Base-by-base conservation (phyloP, 768 basidiomycete genomes). In the Paxillus ammoniavirescens region DNA sequence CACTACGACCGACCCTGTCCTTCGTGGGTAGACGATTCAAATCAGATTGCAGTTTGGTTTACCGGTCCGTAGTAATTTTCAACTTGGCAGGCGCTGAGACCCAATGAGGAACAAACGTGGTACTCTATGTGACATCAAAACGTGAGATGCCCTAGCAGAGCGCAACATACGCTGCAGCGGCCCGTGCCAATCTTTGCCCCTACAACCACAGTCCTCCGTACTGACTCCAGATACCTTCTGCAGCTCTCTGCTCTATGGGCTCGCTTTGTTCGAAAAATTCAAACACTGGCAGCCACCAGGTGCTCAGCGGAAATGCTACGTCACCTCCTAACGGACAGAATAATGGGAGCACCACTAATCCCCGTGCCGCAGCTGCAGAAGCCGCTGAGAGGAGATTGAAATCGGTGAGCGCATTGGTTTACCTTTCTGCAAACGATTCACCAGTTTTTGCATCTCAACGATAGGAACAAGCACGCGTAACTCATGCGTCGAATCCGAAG, bases 321-420 rank as follows among this genome's bases (percentile, higher is more conserved):
- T 59, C 65, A 17, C 51, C 71, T 41, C 52, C 71, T 8, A 48
- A 53, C 42, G 51, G 30, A 43, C 63, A 43, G 30, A 54, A 62
- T 23, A 43, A 54, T 18, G 61, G 72, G 64, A 65, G 60, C 61
- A 60, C 65, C 55, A 47, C 61, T 53, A 71, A 82, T 73, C 70
- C 76, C 65, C 79, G 80, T 62, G 70, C 73, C 47, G 83, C 83
- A 65, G 81, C 82, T 53, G 79, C 81, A 66, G 80, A 79, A 66
- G 84, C 84, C 55, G 84, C 84, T 58, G 83, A 84, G 66, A 78
- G 77, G 61, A 75, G 84, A 58, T 57, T 78, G 65, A 74, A 82
- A 69, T 75, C 76, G 62, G 84, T 84, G 61, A 72, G 82, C 72
- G 49, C 54, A 53, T 47, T 31, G 18, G 50, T 23, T 46, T 30